Conservation (phyloP, 805 yeast species). For the Cyberlindnera amylophila region DNA sequence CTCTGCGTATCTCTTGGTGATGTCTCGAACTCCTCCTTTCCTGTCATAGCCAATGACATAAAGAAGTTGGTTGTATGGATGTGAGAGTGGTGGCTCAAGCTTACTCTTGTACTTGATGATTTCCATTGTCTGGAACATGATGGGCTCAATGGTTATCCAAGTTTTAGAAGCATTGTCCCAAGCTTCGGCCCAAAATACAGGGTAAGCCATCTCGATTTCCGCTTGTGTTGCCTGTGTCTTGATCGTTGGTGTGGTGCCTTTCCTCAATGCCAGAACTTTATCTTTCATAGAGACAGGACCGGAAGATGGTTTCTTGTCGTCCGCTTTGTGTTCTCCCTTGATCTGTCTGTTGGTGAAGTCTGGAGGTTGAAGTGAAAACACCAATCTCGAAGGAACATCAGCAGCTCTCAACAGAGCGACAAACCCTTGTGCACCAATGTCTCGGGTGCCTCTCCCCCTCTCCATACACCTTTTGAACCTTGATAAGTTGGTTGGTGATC, state of each 20-base stretch:
- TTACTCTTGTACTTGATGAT: constrained; percentile 49
- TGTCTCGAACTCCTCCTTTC: constrained; percentile 65
- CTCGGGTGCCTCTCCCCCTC: constrained; percentile 63
- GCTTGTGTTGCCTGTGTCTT: constrained; percentile 16
- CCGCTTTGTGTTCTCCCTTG: constrained; percentile 1
- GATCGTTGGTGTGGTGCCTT: constrained; percentile 8
- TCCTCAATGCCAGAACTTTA: constrained; percentile 20
- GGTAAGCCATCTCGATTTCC: constrained; percentile 40
- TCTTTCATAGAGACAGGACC: constrained; percentile 12
- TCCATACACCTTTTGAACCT: constrained; percentile 43
- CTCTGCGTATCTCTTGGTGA: constrained; percentile 77
- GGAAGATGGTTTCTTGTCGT: background rate
- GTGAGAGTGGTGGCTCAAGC: constrained; percentile 70
- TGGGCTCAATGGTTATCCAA: constrained; percentile 88
- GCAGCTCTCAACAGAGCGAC: constrained; percentile 69
- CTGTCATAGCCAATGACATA: constrained; percentile 79
- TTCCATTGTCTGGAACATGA: constrained; percentile 61
- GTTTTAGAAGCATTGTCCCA: constrained; percentile 71
- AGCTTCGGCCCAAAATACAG: constrained; percentile 91
- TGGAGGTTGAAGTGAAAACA: constrained; percentile 86
- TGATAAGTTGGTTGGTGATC: constrained; percentile 27
- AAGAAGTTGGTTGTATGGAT: constrained; percentile 53
- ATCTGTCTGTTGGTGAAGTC: constrained; percentile 53
- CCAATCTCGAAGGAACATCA: constrained; percentile 67
- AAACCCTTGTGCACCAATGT: constrained; percentile 83